Percentiles rank a stretch among this genome's conserved stretches.
Conservation (phyloP, 257 asterid genomes). For the Phtheirospermum japonicum region DNA sequence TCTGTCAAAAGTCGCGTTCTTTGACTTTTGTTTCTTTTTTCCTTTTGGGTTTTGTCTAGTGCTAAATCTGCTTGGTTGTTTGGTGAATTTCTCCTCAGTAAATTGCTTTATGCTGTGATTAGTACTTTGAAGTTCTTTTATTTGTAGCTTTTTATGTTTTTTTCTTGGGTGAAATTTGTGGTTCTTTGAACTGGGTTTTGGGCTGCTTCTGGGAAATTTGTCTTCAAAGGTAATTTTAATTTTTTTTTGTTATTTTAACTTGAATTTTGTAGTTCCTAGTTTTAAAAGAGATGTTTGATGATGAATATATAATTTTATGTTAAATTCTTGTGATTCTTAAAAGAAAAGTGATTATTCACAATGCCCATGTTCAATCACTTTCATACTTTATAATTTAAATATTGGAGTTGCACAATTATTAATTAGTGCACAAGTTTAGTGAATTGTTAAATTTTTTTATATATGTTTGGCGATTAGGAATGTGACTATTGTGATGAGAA, state of each 20-base stretch:
- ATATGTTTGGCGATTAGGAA: conserved; percentile 33
- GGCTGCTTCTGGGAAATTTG: conserved; percentile 20
- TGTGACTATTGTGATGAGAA: conserved; percentile 42
- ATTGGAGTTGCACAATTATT: no score
- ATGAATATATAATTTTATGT: conserved; percentile 13
- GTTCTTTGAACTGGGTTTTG: conserved; percentile 29
- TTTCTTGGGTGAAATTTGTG: conserved; percentile 23
- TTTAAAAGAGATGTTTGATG: conserved; percentile 11
- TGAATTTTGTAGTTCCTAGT: conserved; percentile 6
- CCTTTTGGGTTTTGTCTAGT: no score
- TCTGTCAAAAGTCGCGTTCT: conserved; percentile 44
- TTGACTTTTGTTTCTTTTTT: conserved; percentile 28
- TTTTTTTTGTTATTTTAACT: no score
- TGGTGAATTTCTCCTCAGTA: conserved; percentile 31
- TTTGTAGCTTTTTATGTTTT: no score
- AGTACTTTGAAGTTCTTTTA: conserved; percentile 22
- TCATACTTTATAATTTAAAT: not conserved
- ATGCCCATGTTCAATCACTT: conserved; percentile 14
- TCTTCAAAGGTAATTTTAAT: conserved; percentile 25
- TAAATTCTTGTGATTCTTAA: no score
- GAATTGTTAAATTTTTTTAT: not conserved
- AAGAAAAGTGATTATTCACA: not conserved
- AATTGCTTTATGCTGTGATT: conserved; percentile 26
- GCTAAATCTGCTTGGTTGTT: conserved; percentile 43
- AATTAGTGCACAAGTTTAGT: not conserved